Evolutionary conservation across 2,329 filamentous ascomycete species (phyloP), one percentile per base, ranked within the genome.

Genomic region (Fusarium hostae): DNA sequence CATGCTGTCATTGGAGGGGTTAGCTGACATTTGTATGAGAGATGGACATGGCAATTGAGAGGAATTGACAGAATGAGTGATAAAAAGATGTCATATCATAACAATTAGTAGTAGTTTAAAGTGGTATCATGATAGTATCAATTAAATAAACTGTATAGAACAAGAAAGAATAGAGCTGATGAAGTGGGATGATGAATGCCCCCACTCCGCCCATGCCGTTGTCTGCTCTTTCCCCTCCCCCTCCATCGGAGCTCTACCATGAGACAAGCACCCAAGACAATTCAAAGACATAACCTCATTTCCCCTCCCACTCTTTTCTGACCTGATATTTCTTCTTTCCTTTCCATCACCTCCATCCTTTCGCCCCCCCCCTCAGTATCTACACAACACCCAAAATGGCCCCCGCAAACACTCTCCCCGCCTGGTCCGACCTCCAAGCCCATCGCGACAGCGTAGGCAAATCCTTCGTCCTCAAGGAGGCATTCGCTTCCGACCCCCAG

Each of bases 391-490:
- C 43, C 65, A 74, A 73, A 69, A 91, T 97, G 90, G 88, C 93
- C 76, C 94, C 97, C 86, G 92, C 95, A 76, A 94, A 91, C 81
- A 92, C 94, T 72, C 91, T 97, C 76, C 87, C 90, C 77, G 91
- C 94, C 80, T 99, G 96, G 95, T 89, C 92, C 81, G 89, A 93
- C 81, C 94, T 99, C 79, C 93, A 97, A 85, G 88, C 93, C 79
- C 95, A 98, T 84, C 94, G 97, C 84, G 91, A 93, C 83, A 88
- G 87, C 71, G 89, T 96, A 51, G 95, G 94, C 79, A 95, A 95
- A 85, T 90, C 91, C 80, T 96, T 98, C 80, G 91, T 97, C 72
- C 89, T 98, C 74, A 97, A 97, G 86, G 92, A 97, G 74, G 93
- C 94, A 81, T 99, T 98, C 84, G 88, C 93, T 78, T 90, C 94